Percentiles rank a stretch among this genome's conserved stretches.
These are phyloP conservation scores for Porodaedalea pini DNA, from an alignment of 1,284 basidiomycete genomes.

Conservation along the genomic window DNA sequence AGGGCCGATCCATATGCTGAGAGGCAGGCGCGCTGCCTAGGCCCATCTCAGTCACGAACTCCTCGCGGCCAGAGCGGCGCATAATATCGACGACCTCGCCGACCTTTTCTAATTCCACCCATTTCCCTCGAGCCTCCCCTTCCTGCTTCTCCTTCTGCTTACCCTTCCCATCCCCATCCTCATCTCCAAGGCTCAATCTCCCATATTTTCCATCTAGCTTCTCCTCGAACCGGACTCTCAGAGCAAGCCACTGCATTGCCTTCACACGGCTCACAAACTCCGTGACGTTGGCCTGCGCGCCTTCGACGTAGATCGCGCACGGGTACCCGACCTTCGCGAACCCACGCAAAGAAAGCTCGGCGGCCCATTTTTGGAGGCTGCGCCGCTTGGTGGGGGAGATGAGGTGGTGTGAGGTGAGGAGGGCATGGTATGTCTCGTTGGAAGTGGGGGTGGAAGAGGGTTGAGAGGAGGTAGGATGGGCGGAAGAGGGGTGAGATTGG, in stretches of 20 bases:
- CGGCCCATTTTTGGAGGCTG: slow-evolving; percentile 56
- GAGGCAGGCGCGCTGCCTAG: slow-evolving; percentile 45
- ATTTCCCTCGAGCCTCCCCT: slow-evolving; percentile 24
- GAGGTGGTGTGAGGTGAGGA: slow-evolving; percentile 73
- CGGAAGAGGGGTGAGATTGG: neutral
- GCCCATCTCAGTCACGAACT: slow-evolving; percentile 59
- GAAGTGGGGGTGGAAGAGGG: neutral
- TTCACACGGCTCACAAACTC: slow-evolving; percentile 67
- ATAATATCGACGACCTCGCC: slow-evolving; percentile 68
- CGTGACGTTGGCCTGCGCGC: slow-evolving; percentile 47
- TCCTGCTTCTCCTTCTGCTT: neutral
- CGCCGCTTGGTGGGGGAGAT: slow-evolving; percentile 66
- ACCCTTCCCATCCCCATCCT: neutral
- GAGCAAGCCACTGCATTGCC: slow-evolving; percentile 75
- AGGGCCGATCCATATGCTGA: no score
- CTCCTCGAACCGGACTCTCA: slow-evolving; percentile 61
- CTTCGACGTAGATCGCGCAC: slow-evolving; percentile 68
- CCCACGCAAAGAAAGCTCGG: slow-evolving; percentile 52
- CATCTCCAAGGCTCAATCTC: neutral
- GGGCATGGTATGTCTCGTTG: slow-evolving; percentile 45
- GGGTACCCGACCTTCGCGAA: slow-evolving; percentile 76
- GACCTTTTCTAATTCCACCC: slow-evolving; percentile 65
- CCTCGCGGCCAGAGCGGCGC: slow-evolving; percentile 51
- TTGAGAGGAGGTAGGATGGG: neutral
- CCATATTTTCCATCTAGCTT: slow-evolving; percentile 26